Conservation (phyloP, 2,329 filamentous ascomycete genomes). For the Stagonosporopsis vannaccii region DNA sequence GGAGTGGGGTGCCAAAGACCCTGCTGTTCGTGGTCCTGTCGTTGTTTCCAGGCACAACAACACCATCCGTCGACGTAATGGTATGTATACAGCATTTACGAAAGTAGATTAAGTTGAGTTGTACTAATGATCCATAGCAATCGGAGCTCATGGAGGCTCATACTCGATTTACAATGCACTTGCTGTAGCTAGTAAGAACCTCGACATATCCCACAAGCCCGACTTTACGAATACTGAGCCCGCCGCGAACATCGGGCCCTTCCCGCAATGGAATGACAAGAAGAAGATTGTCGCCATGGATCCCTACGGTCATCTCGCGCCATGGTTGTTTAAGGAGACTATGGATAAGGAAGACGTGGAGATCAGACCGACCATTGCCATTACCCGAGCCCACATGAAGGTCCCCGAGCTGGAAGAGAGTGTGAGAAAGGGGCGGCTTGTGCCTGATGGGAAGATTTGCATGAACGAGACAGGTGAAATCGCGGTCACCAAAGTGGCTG, state of each 20-base stretch:
- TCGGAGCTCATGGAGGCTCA: constrained; percentile 82
- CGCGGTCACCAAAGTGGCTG: constrained; percentile 94
- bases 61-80: constrained; percentile 82
- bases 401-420: constrained; percentile 93
- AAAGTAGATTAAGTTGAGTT: background rate
- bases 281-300: constrained; percentile 99
- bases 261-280: constrained; percentile 85
- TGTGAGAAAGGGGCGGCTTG: constrained; percentile 77
- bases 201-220: constrained; percentile 80
- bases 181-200: constrained; percentile 88
- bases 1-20: constrained; percentile 84
- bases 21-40: constrained; percentile 80
- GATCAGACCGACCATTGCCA: constrained; percentile 87
- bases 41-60: constrained; percentile 79
- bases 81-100: constrained; percentile 53
- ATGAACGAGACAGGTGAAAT: constrained; percentile 86
- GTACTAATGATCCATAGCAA: constrained; percentile 54
- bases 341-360: constrained; percentile 83
- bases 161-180: constrained; percentile 97
- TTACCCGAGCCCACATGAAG: constrained; percentile 94
- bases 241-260: constrained; percentile 86
- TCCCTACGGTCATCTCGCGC: constrained; percentile 85
- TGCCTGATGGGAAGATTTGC: constrained; percentile 86
- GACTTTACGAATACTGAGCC: constrained; percentile 89
- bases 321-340: constrained; percentile 81